Percentiles rank a stretch among this genome's conserved stretches.
These are phyloP conservation scores for Coniochaeta hoffmannii DNA, from an alignment of 2,329 filamentous ascomycete genomes.

Conservation along the genomic window DNA sequence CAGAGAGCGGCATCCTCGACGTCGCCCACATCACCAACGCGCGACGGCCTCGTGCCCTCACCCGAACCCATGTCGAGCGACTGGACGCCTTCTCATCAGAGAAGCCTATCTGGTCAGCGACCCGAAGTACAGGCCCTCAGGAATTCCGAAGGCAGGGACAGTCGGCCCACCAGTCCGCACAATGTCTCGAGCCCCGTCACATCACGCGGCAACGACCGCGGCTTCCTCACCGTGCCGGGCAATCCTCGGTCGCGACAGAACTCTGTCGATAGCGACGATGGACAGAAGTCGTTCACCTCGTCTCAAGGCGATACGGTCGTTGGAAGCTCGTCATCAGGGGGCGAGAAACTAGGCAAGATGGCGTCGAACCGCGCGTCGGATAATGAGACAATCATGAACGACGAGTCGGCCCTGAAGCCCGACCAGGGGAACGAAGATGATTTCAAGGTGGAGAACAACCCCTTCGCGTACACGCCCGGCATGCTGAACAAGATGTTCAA, in stretches of 20 bases:
- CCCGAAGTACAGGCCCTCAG: constrained; percentile 45
- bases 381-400: constrained; percentile 52
- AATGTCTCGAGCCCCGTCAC: constrained; percentile 58
- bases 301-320: constrained; percentile 59
- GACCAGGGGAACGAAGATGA: constrained; percentile 70
- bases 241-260: constrained; percentile 55
- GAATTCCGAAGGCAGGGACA: constrained; percentile 60
- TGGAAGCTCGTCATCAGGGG: constrained; percentile 33
- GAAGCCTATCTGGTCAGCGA: constrained; percentile 16
- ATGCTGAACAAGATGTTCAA: constrained; percentile 83
- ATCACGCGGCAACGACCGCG: constrained; percentile 37
- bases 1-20: constrained; percentile 15
- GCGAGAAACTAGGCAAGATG: constrained; percentile 29
- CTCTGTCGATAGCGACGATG: constrained; percentile 62
- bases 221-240: constrained; percentile 61
- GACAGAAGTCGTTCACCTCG: constrained; percentile 46
- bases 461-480: constrained; percentile 78
- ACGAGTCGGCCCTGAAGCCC: constrained; percentile 63
- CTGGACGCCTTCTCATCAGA: constrained; percentile 20
- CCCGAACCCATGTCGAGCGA: constrained; percentile 21
- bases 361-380: constrained; percentile 25
- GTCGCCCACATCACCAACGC: constrained; percentile 28
- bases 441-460: constrained; percentile 70
- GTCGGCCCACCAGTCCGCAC: constrained; percentile 63
- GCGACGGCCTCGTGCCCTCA: constrained; percentile 31